phyloP scores from a whole-genome alignment of 2,329 filamentous ascomycete genomes.

The Colletotrichum caudatum region DNA sequence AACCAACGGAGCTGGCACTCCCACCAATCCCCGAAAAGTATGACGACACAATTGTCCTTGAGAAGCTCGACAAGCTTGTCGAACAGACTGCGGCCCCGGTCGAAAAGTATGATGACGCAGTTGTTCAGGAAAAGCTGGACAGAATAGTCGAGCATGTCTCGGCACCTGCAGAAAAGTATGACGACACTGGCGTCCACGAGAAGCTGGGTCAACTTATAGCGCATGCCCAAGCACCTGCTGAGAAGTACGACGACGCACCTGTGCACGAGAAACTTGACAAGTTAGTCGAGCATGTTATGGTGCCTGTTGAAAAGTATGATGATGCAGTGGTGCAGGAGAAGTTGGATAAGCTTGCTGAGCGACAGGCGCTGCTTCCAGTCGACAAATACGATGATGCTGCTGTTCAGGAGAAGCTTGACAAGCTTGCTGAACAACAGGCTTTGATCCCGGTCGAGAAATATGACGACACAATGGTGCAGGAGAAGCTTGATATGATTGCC shows the following conservation, averaged over 20 bases:
- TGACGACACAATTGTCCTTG: conserved; percentile 55
- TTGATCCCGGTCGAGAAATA: conserved; percentile 26
- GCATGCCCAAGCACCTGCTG: conserved; percentile 59
- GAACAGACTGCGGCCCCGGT: conserved; percentile 28
- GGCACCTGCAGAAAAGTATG: conserved; percentile 39
- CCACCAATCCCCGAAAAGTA: conserved; percentile 65
- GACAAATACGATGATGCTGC: conserved; percentile 44
- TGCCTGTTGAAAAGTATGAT: conserved; percentile 42
- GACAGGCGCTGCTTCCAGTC: conserved; percentile 38
- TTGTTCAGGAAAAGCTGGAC: conserved; percentile 34
- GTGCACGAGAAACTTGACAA: conserved; percentile 32
- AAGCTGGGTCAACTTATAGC: conserved; percentile 63
- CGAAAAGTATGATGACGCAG: conserved; percentile 44
- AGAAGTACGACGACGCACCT: conserved; percentile 33
- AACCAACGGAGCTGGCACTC: conserved; percentile 54
- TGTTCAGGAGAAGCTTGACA: conserved; percentile 48
- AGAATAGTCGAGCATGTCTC: conserved; percentile 30
- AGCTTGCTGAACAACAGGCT: conserved; percentile 70
- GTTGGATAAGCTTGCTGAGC: conserved; percentile 64
- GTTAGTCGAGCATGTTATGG: conserved; percentile 24
- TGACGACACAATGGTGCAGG: conserved; percentile 60
- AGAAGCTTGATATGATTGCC: conserved; percentile 69
- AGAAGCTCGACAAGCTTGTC: conserved; percentile 36
- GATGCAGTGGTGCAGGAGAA: conserved; percentile 65
- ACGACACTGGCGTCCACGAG: conserved; percentile 46